A percentile compares a stretch with the other conserved stretches of the same genome.
Conservation (phyloP, 306 rosid genomes). For the Glycine soja region DNA sequence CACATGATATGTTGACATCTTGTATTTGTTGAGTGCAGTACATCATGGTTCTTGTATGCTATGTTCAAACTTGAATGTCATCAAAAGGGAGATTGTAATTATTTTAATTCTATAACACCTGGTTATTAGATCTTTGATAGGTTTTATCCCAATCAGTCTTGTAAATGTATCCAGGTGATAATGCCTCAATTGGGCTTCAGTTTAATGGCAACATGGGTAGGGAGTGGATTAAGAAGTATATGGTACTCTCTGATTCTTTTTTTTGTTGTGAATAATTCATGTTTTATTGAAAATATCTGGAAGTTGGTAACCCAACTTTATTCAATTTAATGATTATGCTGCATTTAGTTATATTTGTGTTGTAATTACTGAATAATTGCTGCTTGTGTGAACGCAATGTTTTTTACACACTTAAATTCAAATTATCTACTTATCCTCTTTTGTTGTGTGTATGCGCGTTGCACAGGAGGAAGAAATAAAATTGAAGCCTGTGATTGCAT, state of each 20-base stretch:
- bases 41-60: background rate
- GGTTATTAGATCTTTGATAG: background rate
- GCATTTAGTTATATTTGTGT: constrained; percentile 26
- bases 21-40: background rate
- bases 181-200: background rate
- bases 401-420: background rate
- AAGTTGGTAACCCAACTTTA: background rate
- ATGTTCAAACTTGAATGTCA: background rate
- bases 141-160: background rate
- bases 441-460: constrained; percentile 31
- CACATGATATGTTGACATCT: background rate
- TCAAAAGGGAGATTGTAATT: background rate
- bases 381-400: background rate
- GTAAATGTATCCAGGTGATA: background rate
- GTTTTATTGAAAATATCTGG: background rate
- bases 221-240: constrained; percentile 3
- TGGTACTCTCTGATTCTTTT: background rate
- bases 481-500: constrained; percentile 90
- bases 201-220: background rate
- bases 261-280: background rate
- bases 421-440: constrained; percentile 1
- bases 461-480: constrained; percentile 94
- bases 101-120: background rate
- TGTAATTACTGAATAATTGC: background rate
- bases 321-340: constrained; percentile 12